A percentile compares a stretch with the other conserved stretches of the same genome.
Evolutionary conservation across 2,329 filamentous ascomycete species (phyloP).

Genomic region (Stachybotrys chlorohalonatus): DNA sequence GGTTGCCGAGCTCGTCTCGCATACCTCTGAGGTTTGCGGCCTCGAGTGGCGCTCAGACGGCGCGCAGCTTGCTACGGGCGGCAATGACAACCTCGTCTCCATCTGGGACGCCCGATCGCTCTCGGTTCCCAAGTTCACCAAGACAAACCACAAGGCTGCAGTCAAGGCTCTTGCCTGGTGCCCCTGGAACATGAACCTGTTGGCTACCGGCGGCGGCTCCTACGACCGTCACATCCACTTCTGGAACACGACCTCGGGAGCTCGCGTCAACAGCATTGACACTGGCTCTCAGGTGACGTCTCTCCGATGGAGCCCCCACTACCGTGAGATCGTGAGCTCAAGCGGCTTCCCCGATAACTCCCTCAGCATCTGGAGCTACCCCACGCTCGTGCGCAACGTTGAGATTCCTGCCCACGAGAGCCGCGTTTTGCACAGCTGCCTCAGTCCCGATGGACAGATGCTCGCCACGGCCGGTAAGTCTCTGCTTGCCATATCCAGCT

Average conservation of each 20-base stretch:
- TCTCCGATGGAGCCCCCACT: conserved; percentile 90
- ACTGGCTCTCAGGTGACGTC: conserved; percentile 96
- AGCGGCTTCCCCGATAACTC: conserved; percentile 99
- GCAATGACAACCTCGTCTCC: conserved; percentile 97
- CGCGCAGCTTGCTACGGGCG: conserved; percentile 91
- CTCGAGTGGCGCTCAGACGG: conserved; percentile 97
- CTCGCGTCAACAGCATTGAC: conserved; percentile 97
- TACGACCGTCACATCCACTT: conserved; percentile 99
- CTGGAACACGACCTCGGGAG: conserved; percentile 98
- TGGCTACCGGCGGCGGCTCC: conserved; percentile 91
- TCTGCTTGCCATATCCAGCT: not conserved
- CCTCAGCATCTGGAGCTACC: conserved; percentile 98
- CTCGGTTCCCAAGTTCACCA: conserved; percentile 93
- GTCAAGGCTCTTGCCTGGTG: conserved; percentile 99
- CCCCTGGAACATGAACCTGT: conserved; percentile 95
- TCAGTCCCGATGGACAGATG: conserved; percentile 97
- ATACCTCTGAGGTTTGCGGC: conserved; percentile 96
- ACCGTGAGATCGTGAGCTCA: conserved; percentile 96
- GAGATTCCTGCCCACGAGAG: conserved; percentile 98
- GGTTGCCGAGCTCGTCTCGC: conserved; percentile 89
- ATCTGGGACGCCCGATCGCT: conserved; percentile 98
- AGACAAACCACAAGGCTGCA: conserved; percentile 98
- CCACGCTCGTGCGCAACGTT: conserved; percentile 90
- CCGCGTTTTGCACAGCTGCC: conserved; percentile 88
- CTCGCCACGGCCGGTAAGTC: conserved; percentile 76